A percentile compares a stretch with the other conserved stretches of the same genome.
These are phyloP conservation scores for Colletotrichum kahawae DNA, from an alignment of 2,329 filamentous ascomycete species.

Conservation along the genomic window DNA sequence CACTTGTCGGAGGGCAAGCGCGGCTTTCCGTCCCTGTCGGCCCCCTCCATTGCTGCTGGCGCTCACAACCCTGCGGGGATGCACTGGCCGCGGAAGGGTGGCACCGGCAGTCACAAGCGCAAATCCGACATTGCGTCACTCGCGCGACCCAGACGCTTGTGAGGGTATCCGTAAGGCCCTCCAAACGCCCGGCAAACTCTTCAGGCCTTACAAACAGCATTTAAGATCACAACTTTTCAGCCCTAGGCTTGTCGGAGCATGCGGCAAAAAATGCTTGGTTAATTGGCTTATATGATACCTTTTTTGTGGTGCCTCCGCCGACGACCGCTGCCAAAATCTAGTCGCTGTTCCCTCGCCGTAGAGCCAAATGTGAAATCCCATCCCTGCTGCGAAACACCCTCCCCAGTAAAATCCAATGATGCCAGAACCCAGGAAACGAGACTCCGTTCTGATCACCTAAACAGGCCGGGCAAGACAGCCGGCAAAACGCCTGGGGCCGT, in stretches of 20 bases:
- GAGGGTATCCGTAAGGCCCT: background rate
- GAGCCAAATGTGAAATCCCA: background rate
- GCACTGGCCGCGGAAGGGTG: background rate
- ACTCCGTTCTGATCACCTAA: slow-evolving; percentile 14
- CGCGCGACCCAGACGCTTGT: background rate
- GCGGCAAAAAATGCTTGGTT: background rate
- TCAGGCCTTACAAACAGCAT: background rate
- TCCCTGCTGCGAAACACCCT: background rate
- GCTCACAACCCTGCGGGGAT: background rate
- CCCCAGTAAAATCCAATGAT: slow-evolving; percentile 18
- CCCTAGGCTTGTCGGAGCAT: background rate
- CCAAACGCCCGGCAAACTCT: background rate
- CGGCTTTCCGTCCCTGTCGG: background rate
- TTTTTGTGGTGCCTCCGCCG: background rate
- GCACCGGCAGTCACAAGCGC: background rate
- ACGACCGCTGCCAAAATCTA: background rate
- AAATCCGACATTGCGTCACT: slow-evolving; percentile 10
- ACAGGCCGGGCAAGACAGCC: slow-evolving; percentile 10
- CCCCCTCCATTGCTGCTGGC: background rate
- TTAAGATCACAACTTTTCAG: background rate
- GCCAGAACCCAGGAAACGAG: slow-evolving; percentile 11
- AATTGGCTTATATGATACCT: slow-evolving; percentile 6
- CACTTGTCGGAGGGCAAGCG: background rate
- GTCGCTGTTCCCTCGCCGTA: background rate
- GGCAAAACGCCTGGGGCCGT: slow-evolving; percentile 22